Conservation (phyloP, 345 rosid genomes). For the Citrus australasica region DNA sequence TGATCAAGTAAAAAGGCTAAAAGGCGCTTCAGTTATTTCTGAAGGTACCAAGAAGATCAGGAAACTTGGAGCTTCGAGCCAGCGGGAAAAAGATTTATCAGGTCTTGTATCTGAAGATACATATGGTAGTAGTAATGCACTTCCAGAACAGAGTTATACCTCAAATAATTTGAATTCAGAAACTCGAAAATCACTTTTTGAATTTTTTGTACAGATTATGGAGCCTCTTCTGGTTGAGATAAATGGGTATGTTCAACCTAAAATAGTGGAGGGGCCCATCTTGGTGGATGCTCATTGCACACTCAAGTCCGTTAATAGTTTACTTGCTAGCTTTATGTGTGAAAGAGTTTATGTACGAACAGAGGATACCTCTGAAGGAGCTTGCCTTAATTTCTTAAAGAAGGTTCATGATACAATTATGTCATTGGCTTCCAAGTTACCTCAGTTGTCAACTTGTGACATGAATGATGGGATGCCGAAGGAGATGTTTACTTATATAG, state of each 20-base stretch:
- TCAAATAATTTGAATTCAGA: slow-evolving; percentile 51
- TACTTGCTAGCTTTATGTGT: slow-evolving; percentile 46
- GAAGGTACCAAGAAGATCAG: slow-evolving; percentile 30
- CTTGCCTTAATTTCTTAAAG: slow-evolving; percentile 66
- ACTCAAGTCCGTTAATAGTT: slow-evolving; percentile 51
- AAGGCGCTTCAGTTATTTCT: slow-evolving; percentile 36
- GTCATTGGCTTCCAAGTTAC: slow-evolving; percentile 46
- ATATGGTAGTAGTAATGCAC: slow-evolving; percentile 21
- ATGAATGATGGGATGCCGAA: slow-evolving; percentile 23
- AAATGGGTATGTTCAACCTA: slow-evolving; percentile 36
- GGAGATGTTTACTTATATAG: slow-evolving; percentile 40
- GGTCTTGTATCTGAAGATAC: slow-evolving; percentile 18
- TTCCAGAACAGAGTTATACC: slow-evolving; percentile 34
- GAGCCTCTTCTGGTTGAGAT: slow-evolving; percentile 70
- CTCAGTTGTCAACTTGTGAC: slow-evolving; percentile 26
- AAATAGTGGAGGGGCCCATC: slow-evolving; percentile 30
- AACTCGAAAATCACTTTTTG: slow-evolving; percentile 62
- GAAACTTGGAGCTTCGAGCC: slow-evolving; percentile 32
- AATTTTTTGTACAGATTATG: slow-evolving; percentile 76
- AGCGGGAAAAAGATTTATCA: slow-evolving; percentile 20
- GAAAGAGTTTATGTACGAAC: slow-evolving; percentile 62
- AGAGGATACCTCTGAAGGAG: slow-evolving; percentile 79
- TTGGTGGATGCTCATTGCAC: slow-evolving; percentile 44
- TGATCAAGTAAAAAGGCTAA: slow-evolving; percentile 53
- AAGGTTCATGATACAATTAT: slow-evolving; percentile 45